Percentiles rank a stretch among this genome's conserved stretches.
These are phyloP conservation scores for Termitomyces sp. DNA, from an alignment of 768 basidiomycete species.

Conservation along the genomic window DNA sequence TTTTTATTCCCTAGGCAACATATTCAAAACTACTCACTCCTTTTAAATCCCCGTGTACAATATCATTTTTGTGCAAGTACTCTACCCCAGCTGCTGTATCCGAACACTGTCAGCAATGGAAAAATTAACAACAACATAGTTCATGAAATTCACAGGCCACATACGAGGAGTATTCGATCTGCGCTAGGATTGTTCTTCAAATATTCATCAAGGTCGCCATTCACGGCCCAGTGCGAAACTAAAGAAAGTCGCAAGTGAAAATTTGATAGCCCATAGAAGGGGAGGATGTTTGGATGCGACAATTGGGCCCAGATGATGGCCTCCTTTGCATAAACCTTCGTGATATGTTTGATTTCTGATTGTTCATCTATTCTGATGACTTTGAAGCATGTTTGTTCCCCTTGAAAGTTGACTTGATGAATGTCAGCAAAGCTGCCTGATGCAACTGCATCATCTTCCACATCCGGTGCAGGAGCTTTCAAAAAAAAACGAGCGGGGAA, in stretches of 20 bases:
- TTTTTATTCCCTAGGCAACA: too few species aligned
- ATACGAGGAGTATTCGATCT: constrained; percentile 22
- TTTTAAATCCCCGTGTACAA: neutral
- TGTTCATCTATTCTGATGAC: neutral
- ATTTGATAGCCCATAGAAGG: constrained; percentile 5
- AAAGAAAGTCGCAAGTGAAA: constrained; percentile 19
- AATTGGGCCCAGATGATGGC: constrained; percentile 2
- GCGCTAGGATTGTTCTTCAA: constrained; percentile 17
- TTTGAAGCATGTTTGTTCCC: constrained; percentile 1
- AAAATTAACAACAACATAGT: constrained; percentile 25
- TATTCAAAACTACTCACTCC: neutral
- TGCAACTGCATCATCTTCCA: neutral
- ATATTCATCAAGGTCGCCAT: constrained; percentile 22
- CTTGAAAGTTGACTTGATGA: neutral
- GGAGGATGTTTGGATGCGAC: too few species aligned
- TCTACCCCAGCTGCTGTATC: constrained; percentile 21
- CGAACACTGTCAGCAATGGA: constrained; percentile 1
- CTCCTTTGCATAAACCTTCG: constrained; percentile 2
- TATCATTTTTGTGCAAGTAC: constrained; percentile 19
- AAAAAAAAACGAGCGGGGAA: neutral
- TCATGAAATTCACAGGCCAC: too few species aligned
- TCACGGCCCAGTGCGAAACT: constrained; percentile 23
- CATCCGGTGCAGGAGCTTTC: neutral
- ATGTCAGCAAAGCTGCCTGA: constrained; percentile 2
- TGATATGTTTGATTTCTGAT: neutral